Evolutionary conservation across 139 green algal genomes (phyloP).

Genomic region (Chlamydomonas applanata): DNA sequence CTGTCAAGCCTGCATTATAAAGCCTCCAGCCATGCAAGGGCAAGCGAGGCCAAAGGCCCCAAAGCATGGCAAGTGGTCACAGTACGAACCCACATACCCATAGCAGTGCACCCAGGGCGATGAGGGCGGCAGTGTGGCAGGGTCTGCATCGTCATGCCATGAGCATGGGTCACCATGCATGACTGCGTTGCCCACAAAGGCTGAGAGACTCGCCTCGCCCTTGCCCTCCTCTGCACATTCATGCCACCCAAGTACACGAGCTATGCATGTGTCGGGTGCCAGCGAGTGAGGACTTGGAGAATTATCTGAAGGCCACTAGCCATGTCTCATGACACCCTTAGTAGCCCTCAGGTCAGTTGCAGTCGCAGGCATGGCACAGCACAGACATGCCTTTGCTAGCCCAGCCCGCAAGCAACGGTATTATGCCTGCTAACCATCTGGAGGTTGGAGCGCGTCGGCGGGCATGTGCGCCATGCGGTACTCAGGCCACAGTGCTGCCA

Average conservation of each 20-base stretch:
- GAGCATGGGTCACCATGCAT: conserved; percentile 62
- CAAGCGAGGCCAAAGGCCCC: not conserved
- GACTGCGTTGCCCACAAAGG: conserved; percentile 66
- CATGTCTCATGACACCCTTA: no score
- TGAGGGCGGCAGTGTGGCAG: conserved; percentile 49
- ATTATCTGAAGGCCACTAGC: no score
- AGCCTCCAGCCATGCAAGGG: no score
- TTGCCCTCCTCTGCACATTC: conserved; percentile 6
- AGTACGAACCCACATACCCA: conserved; percentile 36
- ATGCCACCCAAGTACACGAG: not conserved
- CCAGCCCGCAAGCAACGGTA: not conserved
- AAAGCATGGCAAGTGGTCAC: no score
- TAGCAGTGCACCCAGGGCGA: conserved; percentile 54
- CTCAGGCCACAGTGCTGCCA: conserved; percentile 39
- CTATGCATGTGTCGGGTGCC: not conserved
- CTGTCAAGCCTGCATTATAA: no score
- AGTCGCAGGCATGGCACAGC: no score
- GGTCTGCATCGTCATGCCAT: conserved; percentile 81
- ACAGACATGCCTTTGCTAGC: not conserved
- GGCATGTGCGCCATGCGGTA: conserved; percentile 36
- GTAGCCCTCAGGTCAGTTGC: no score
- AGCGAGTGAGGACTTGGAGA: no score
- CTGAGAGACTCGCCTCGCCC: not conserved
- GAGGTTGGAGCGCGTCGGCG: not conserved
- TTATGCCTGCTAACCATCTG: no score